Base-by-base conservation (phyloP, 1,284 basidiomycete species). In the Tilletia walkeri region DNA sequence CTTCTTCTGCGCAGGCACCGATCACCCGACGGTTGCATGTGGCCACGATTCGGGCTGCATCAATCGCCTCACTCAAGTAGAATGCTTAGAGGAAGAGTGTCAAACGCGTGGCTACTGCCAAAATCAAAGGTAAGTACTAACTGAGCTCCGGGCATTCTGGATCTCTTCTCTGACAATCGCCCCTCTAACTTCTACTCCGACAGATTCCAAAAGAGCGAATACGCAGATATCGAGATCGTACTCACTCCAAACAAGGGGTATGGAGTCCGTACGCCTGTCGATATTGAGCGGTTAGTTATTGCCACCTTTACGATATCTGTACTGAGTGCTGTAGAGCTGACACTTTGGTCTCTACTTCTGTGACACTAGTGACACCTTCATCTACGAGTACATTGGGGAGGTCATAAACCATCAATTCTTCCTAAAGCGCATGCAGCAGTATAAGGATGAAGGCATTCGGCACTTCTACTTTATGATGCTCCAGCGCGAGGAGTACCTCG, bases 391-490 rank as follows among this genome's bases (percentile, higher is more conserved):
- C 83, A 90, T 99, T 36, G 96, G 96, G 56, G 96, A 99, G 78
- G 94, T 99, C 24, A 92, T 99, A 75, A 91, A 89, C 72, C 91
- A 93, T 59, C 86, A 87, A 18, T 91, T 91, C 18, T 97, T 99
- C 84, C 89, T 91, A 84, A 93, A 93, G 83, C 90, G 95, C 50
- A 98, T 99, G 94, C 89, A 91, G 66, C 90, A 91, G 49, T 99
- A 99, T 83, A 94, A 90, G 1, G 88, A 91, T 54, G 94, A 97
- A 84, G 95, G 95, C 18, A 94, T 98, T 74, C 88, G 89, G 70
- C 95, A 99, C 84, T 99, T 99, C 81, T 99, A 99, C 85, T 99
- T 99, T 82, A 99, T 99, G 96, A 95, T 97, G 92, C 85, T 99
- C 69, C 96, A 98, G 85, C 94, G 93, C 79, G 94, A 97, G 78